Base-by-base conservation (phyloP, 768 basidiomycete species). In the Kwoniella newhampshirensis region DNA sequence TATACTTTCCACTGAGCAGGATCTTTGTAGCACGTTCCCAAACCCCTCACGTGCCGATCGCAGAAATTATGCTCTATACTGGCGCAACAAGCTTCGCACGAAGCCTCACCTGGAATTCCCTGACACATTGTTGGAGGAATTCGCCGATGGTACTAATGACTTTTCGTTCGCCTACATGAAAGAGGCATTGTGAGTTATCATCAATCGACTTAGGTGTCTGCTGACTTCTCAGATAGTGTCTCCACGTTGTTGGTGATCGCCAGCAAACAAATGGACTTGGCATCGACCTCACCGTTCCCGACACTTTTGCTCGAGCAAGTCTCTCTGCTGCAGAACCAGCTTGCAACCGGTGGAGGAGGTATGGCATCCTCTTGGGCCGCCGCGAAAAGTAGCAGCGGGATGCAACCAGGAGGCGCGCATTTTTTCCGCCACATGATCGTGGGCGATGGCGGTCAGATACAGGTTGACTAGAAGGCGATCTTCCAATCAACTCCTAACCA, bases 161-260 rank as follows among this genome's bases (percentile, higher is more conserved):
- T 91, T 91, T 78, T 88, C 86, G 64, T 91, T 91, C 72, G 88
- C 90, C 0, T 91, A 89, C 75, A 79, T 92, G 66, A 91, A 93
- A 73, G 90, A 91, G 75, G 88, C 84, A 2, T 91, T 91, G 89
- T 91, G 71, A 59, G 87, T 51, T 18, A 36, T 23, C 15, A 15
- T 44, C 2, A 47, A 4, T 3, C 15, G 3, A 5, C 35, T n/a
- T n/a, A 48, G 21, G 26, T 46, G 15, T 5, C 20, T 4, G 26
- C 44, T 37, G 11, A 11, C 20, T 25, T 13, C 27, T 7, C 51
- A 46, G 27, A 18, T 61, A 89, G 88, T 68, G 85, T 90, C 17
- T 86, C 88, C 3, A 79, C 85, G 2, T 80, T 91, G n/a, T 84
- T 90, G 25, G 80, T 80, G 11, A 74, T 90, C 15, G 85, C 83